Evolutionary conservation across 1,284 basidiomycete genomes (phyloP).

Genomic region (Boletellus deceptivus): DNA sequence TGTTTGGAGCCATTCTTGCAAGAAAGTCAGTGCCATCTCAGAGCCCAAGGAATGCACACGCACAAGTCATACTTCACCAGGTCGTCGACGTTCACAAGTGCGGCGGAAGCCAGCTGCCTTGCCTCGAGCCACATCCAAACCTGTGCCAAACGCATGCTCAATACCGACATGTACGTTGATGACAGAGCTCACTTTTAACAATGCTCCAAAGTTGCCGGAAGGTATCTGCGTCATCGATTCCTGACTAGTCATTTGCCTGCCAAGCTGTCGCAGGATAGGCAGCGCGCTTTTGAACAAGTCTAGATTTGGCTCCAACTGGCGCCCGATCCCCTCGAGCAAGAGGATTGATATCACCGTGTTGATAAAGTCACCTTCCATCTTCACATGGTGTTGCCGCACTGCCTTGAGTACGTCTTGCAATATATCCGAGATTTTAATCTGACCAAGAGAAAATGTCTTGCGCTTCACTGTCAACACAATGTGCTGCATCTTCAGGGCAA

Average conservation of each 20-base stretch:
- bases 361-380: constrained; percentile 98
- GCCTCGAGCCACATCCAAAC: constrained; percentile 93
- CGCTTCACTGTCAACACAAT: constrained; percentile 91
- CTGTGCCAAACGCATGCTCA: constrained; percentile 36
- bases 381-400: constrained; percentile 94
- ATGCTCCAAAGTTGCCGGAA: constrained; percentile 71
- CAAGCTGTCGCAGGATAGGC: constrained; percentile 87
- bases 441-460: constrained; percentile 94
- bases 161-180: neutral
- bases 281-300: constrained; percentile 93
- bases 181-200: constrained; percentile 68
- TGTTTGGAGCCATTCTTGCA: constrained; percentile 27
- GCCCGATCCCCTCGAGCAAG: constrained; percentile 92
- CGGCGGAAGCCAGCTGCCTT: constrained; percentile 77
- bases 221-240: constrained; percentile 67
- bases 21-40: constrained; percentile 13
- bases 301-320: constrained; percentile 89
- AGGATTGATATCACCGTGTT: constrained; percentile 97
- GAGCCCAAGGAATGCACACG: constrained; percentile 26
- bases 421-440: constrained; percentile 95
- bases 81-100: constrained; percentile 76
- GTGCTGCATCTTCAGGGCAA: constrained; percentile 97
- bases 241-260: constrained; percentile 81
- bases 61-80: constrained; percentile 76
- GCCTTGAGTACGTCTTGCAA: constrained; percentile 83